phyloP scores from a whole-genome alignment of 495 filamentous ascomycete species.

The Halenospora varia region DNA sequence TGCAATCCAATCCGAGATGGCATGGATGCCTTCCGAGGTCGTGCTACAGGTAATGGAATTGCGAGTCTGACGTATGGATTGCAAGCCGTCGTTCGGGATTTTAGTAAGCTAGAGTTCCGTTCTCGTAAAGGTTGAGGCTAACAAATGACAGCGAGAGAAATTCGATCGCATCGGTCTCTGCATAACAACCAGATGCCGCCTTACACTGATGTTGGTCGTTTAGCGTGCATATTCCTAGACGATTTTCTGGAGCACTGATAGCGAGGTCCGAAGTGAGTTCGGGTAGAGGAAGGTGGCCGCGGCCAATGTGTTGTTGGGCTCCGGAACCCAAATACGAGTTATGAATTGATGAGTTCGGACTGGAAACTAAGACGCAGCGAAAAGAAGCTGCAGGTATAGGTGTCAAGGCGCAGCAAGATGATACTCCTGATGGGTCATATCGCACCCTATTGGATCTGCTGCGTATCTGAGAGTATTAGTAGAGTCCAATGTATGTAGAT shows the following conservation, averaged over 20 bases:
- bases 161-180: constrained; percentile 7
- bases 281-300: neutral
- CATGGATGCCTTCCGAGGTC: constrained; percentile 15
- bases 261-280: neutral
- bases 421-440: neutral
- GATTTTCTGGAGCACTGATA: constrained; percentile 23
- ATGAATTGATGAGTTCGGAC: neutral
- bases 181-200: neutral
- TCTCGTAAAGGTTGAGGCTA: neutral
- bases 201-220: constrained; percentile 18
- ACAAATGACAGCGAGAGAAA: constrained; percentile 15
- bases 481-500: neutral
- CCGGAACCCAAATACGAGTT: neutral
- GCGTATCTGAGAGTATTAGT: neutral
- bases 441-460: neutral
- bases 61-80: constrained; percentile 13
- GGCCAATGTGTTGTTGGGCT: neutral
- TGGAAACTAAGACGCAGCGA: neutral
- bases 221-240: constrained; percentile 23
- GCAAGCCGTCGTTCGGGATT: constrained; percentile 5
- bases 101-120: constrained; percentile 14
- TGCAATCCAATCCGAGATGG: constrained; percentile 28
- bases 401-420: neutral
- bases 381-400: too few relatives aligned
- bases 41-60: constrained; percentile 9